These are phyloP conservation scores for Lachancea waltii DNA, from an alignment of 805 yeast species.

Conservation along the genomic window DNA sequence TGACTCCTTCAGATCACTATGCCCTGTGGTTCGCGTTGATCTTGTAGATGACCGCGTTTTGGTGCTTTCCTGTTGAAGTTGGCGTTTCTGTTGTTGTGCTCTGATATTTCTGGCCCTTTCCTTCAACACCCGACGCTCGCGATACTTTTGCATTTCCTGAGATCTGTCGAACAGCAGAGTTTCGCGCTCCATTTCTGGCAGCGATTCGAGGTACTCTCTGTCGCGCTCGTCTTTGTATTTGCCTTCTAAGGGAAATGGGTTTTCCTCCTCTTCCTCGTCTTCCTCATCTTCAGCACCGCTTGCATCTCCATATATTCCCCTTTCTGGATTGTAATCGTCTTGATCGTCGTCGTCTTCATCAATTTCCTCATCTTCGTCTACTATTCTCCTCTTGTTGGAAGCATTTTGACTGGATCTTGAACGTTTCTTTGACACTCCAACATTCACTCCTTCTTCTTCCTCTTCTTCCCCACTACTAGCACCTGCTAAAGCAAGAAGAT, in stretches of 20 bases:
- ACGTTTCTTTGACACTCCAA: constrained; percentile 24
- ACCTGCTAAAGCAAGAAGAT: constrained; percentile 92
- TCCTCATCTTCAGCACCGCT: constrained; percentile 32
- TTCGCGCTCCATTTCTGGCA: constrained; percentile 93
- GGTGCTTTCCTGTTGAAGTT: constrained; percentile 20
- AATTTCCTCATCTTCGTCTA: constrained; percentile 32
- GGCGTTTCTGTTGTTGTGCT: constrained; percentile 27
- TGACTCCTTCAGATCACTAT: constrained; percentile 37
- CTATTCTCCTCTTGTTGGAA: constrained; percentile 33
- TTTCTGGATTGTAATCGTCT: constrained; percentile 36
- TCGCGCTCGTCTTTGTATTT: constrained; percentile 82
- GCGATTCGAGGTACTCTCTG: constrained; percentile 49
- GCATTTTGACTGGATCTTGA: constrained; percentile 24
- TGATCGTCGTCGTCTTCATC: constrained; percentile 37
- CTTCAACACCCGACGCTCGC: constrained; percentile 76
- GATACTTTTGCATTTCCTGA: constrained; percentile 82
- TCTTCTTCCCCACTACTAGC: constrained; percentile 46
- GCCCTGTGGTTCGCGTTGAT: constrained; percentile 36
- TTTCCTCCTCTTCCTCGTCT: constrained; percentile 38
- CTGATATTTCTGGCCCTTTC: constrained; percentile 60
- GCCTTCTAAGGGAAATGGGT: constrained; percentile 92
- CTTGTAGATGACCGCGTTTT: constrained; percentile 29
- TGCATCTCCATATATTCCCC: too few species aligned
- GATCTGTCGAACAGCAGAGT: constrained; percentile 85
- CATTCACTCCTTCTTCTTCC: constrained; percentile 29